Evolutionary conservation across 257 asterid species (phyloP), one percentile per base, ranked within the genome.

Genomic region (Marsdenia floribunda): DNA sequence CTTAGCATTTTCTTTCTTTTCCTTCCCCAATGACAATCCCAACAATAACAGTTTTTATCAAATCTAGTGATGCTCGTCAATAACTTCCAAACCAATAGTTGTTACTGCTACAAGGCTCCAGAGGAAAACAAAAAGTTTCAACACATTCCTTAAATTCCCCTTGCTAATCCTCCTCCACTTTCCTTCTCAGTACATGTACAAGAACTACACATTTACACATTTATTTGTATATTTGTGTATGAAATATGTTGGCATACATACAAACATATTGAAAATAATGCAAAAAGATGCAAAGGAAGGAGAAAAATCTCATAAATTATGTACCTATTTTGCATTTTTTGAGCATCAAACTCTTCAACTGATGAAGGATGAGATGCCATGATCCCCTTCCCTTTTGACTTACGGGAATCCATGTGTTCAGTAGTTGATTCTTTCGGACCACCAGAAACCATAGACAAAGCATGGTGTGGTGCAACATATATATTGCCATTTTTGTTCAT

Each of bases 371-470:
- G 80, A 77, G 68, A 69, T 70, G 81, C 70, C 72, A 89, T 87
- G 9, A 66, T 66, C 81, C 83, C 90, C 85, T 93, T 93, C 71
- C 97, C 98, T 86, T 90, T 93, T 57, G 84, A 71, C 74, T 26
- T 55, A 74, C 58, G 70, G 77, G 87, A 82, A 80, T 76, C 84
- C 57, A 24, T 46, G 29, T 76, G 92, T 71, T 86, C 88, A 76
- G 86, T 73, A 67, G 81, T 90, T 84, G 85, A 79, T 68, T 87
- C 92, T 73, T 35, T 83, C 52, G 89, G 78, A 76, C 86, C 78
- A 72, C 72, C 40, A 57, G 86, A 80, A 59, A 81, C 74, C 71
- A 64, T 47, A 40, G 82, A 60, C 63, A 57, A 73, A 74, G 75
- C 76, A 82, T 57, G 59, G 65, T 70, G 74, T 65, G 49, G 83